Percentiles rank a stretch among this genome's conserved stretches.
Evolutionary conservation across 495 filamentous ascomycete species (phyloP).

Genomic region (Aspergillus funiculosus): DNA sequence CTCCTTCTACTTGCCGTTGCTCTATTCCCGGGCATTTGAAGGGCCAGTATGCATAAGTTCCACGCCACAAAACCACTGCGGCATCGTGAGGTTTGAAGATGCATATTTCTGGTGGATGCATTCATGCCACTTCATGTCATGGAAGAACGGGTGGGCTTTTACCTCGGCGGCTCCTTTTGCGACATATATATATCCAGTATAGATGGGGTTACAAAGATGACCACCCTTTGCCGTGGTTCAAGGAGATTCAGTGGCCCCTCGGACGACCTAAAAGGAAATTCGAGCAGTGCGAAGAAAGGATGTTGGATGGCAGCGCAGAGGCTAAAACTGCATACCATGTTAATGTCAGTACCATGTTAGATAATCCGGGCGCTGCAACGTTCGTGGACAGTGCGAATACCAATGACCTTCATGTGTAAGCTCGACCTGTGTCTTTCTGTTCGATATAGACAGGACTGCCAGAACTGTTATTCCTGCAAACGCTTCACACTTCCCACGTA

Average conservation of each 20-base stretch:
- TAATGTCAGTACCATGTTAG: not conserved
- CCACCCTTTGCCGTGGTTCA: conserved; percentile 5
- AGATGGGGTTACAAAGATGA: no score
- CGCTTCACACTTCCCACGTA: not conserved
- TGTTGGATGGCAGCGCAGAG: conserved; percentile 10
- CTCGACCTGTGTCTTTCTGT: conserved; percentile 5
- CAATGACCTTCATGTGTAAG: conserved; percentile 1
- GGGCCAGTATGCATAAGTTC: not conserved
- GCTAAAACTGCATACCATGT: not conserved
- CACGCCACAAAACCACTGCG: not conserved
- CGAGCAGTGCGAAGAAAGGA: conserved; percentile 9
- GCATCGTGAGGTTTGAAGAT: conserved; percentile 4
- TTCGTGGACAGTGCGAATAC: not conserved
- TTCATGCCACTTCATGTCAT: not conserved
- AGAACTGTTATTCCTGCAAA: not conserved
- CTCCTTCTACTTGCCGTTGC: no score
- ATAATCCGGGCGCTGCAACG: not conserved
- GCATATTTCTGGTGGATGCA: not conserved
- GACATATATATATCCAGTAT: no score
- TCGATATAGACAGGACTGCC: conserved; percentile 3
- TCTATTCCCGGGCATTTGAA: no score
- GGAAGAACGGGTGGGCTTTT: conserved; percentile 9
- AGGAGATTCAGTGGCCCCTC: not conserved
- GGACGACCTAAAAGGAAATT: conserved; percentile 1
- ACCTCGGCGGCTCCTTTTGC: conserved; percentile 6